Percentiles rank a stretch among this genome's conserved stretches.
Evolutionary conservation across 768 basidiomycete genomes (phyloP).

Genomic region (Galerina sulciceps): DNA sequence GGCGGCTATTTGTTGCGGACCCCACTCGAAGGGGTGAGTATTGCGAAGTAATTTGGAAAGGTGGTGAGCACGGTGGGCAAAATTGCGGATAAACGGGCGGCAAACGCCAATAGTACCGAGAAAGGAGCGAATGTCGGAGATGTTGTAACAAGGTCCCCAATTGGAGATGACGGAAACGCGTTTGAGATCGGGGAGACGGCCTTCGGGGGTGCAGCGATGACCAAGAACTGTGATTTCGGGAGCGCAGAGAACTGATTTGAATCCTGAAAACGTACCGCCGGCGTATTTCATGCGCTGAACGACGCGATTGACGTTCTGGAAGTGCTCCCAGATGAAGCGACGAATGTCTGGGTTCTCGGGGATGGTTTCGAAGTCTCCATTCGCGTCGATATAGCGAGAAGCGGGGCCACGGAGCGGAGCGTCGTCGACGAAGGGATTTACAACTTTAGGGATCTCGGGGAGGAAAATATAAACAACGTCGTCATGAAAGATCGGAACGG

Average conservation of each 20-base stretch:
- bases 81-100: background rate
- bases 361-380: slow-evolving; percentile 25
- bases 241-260: slow-evolving; percentile 24
- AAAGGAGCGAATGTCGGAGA: slow-evolving; percentile 28
- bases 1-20: background rate
- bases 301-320: slow-evolving; percentile 37
- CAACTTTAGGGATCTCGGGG: slow-evolving; percentile 39
- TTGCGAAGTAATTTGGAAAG: background rate
- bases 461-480: background rate
- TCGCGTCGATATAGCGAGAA: slow-evolving; percentile 25
- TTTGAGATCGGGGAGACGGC: slow-evolving; percentile 27
- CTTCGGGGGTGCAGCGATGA: slow-evolving; percentile 30
- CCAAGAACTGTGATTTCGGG: slow-evolving; percentile 20
- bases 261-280: slow-evolving; percentile 33
- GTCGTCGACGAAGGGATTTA: slow-evolving; percentile 23
- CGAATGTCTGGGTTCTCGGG: slow-evolving; percentile 29
- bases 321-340: slow-evolving; percentile 43
- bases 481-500: slow-evolving; percentile 16
- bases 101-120: slow-evolving; percentile 28
- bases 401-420: slow-evolving; percentile 25
- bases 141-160: slow-evolving; percentile 26
- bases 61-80: background rate
- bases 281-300: slow-evolving; percentile 38
- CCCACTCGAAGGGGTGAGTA: background rate
- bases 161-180: slow-evolving; percentile 18